Evolutionary conservation across 768 basidiomycete species (phyloP).

Genomic region (Roridomyces roridus): DNA sequence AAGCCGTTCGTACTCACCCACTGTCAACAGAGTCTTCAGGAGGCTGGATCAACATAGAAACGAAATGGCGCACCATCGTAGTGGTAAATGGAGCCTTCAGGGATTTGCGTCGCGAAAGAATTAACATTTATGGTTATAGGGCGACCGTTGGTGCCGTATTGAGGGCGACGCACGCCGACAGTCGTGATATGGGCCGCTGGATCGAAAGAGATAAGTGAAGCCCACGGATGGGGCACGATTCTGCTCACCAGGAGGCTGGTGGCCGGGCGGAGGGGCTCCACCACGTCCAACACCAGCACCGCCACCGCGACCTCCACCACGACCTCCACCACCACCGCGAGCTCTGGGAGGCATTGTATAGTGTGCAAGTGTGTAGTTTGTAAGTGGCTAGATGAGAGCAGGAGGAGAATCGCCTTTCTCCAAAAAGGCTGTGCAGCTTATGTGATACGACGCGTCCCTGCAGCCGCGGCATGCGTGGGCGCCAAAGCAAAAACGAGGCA

Average conservation of each 20-base stretch:
- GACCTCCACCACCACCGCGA: background rate
- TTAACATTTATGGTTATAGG: conserved; percentile 41
- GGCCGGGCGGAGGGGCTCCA: background rate
- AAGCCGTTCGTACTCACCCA: background rate
- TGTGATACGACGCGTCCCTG: no score
- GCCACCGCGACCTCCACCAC: background rate
- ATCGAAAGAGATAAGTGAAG: background rate
- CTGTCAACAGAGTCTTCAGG: background rate
- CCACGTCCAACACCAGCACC: no score
- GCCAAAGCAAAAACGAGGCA: no score
- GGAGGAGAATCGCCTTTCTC: no score
- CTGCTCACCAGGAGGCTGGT: background rate
- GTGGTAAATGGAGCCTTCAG: conserved; percentile 54
- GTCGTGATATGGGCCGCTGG: conserved; percentile 28
- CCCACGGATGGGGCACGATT: no score
- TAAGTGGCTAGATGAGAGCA: no score
- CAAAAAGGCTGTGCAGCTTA: no score
- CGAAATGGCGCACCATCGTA: conserved; percentile 56
- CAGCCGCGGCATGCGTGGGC: no score
- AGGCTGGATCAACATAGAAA: background rate
- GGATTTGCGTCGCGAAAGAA: conserved; percentile 50
- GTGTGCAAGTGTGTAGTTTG: no score
- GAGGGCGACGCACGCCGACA: conserved; percentile 57
- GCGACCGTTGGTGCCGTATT: conserved; percentile 50
- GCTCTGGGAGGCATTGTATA: no score